Conservation (phyloP, 192 early-diverging fungal genomes). For the Umbelopsis vinacea region DNA sequence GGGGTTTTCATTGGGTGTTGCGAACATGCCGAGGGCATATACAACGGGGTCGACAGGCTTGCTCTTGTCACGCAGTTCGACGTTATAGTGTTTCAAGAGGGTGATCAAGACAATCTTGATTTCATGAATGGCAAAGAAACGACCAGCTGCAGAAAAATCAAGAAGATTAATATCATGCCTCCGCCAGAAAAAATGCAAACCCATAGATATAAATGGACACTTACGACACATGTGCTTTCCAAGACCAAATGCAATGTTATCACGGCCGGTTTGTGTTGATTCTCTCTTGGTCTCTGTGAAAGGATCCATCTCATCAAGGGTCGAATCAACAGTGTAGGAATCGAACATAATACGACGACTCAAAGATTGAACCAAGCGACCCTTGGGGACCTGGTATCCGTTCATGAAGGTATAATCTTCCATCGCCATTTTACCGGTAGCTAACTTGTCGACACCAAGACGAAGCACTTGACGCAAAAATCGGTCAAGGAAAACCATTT, state of each 20-base stretch:
- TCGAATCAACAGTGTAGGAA: constrained; percentile 10
- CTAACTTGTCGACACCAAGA: constrained; percentile 31
- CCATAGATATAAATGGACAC: not conserved
- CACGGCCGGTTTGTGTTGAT: constrained; percentile 11
- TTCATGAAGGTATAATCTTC: constrained; percentile 31
- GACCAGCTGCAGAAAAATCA: constrained; percentile 11
- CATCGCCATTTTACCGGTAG: constrained; percentile 25
- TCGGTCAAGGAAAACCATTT: constrained; percentile 31
- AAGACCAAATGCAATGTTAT: constrained; percentile 26
- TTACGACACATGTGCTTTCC: constrained; percentile 30
- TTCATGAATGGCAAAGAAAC: constrained; percentile 40
- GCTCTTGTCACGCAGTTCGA: constrained; percentile 12
- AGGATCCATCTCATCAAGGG: constrained; percentile 23
- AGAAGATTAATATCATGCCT: too few relatives aligned
- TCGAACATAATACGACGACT: constrained; percentile 29
- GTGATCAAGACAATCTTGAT: constrained; percentile 27
- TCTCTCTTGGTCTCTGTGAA: constrained; percentile 11
- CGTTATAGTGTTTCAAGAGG: constrained; percentile 24
- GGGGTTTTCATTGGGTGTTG: constrained; percentile 8
- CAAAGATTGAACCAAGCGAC: constrained; percentile 24
- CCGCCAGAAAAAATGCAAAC: too few relatives aligned
- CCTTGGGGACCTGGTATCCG: constrained; percentile 32
- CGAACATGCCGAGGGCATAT: constrained; percentile 19
- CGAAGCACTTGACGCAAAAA: constrained; percentile 33
- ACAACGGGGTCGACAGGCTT: constrained; percentile 20